phyloP scores from a whole-genome alignment of 176 grass and related monocot species.

The Musa beccarii region DNA sequence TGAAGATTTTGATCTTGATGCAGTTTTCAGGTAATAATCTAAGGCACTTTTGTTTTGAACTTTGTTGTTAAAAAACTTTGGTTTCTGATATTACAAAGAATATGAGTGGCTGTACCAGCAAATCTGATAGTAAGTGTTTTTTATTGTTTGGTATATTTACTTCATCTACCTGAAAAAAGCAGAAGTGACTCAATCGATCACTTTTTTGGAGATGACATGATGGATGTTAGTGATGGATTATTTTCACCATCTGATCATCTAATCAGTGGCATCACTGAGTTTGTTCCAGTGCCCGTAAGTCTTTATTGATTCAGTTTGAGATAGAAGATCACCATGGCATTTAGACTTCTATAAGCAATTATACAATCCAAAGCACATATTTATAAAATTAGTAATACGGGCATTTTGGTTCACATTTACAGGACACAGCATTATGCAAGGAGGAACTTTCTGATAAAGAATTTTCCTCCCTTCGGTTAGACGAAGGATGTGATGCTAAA shows the following conservation, averaged over 20 bases:
- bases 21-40: constrained; percentile 80
- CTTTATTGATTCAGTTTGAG: neutral
- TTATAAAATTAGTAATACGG: neutral
- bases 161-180: constrained; percentile 18
- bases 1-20: constrained; percentile 78
- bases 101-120: neutral
- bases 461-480: constrained; percentile 35
- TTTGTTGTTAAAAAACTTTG: neutral
- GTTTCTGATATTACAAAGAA: neutral
- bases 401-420: constrained; percentile 7
- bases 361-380: neutral
- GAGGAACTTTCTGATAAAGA: constrained; percentile 42
- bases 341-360: neutral
- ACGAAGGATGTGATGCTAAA: constrained; percentile 27
- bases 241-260: constrained; percentile 41
- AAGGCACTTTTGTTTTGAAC: neutral
- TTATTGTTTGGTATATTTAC: constrained; percentile 10
- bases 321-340: neutral
- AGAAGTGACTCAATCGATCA: constrained; percentile 27
- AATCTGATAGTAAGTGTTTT: constrained; percentile 3
- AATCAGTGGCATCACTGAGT: constrained; percentile 39
- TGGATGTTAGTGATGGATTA: constrained; percentile 43
- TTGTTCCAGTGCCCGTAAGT: constrained; percentile 49
- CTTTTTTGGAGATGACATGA: constrained; percentile 65
- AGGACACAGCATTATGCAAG: constrained; percentile 35